A percentile compares a stretch with the other conserved stretches of the same genome.
These are phyloP conservation scores for Dipodascus albidus DNA, from an alignment of 805 yeast genomes.

Conservation along the genomic window DNA sequence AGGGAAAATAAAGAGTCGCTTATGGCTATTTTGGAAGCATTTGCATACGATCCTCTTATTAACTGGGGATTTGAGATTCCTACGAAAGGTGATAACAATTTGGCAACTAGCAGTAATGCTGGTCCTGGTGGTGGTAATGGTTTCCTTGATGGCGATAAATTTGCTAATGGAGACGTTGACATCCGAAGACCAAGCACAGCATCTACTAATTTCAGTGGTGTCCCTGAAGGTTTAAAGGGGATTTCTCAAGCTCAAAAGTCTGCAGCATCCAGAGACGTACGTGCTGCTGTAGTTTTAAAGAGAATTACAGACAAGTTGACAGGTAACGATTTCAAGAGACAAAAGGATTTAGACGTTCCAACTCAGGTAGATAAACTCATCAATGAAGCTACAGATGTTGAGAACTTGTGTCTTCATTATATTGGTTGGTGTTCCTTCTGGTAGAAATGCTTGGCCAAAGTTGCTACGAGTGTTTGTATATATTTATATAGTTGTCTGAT, in stretches of 20 bases:
- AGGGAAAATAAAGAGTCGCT: slow-evolving; percentile 91
- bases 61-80: slow-evolving; percentile 98
- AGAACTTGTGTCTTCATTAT: slow-evolving; percentile 90
- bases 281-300: slow-evolving; percentile 82
- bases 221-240: slow-evolving; percentile 69
- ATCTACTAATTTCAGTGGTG: slow-evolving; percentile 26
- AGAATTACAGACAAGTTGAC: slow-evolving; percentile 87
- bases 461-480: slow-evolving; percentile 32
- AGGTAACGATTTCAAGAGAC: slow-evolving; percentile 81
- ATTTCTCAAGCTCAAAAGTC: slow-evolving; percentile 55
- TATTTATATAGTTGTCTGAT: slow-evolving; percentile 12
- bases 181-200: slow-evolving; percentile 16
- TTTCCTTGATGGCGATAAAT: background rate
- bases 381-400: slow-evolving; percentile 93
- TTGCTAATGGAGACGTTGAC: slow-evolving; percentile 5
- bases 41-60: slow-evolving; percentile 95
- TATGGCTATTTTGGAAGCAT: slow-evolving; percentile 96
- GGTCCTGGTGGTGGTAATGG: slow-evolving; percentile 2
- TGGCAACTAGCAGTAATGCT: slow-evolving; percentile 3
- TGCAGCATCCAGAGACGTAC: slow-evolving; percentile 64
- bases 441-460: slow-evolving; percentile 30
- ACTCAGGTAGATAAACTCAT: slow-evolving; percentile 89
- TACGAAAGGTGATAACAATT: slow-evolving; percentile 24
- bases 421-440: slow-evolving; percentile 99
- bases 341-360: slow-evolving; percentile 62